These are phyloP conservation scores for Paramecium octaurelia DNA, from an alignment of 73 alveolate genomes.

Conservation along the genomic window DNA sequence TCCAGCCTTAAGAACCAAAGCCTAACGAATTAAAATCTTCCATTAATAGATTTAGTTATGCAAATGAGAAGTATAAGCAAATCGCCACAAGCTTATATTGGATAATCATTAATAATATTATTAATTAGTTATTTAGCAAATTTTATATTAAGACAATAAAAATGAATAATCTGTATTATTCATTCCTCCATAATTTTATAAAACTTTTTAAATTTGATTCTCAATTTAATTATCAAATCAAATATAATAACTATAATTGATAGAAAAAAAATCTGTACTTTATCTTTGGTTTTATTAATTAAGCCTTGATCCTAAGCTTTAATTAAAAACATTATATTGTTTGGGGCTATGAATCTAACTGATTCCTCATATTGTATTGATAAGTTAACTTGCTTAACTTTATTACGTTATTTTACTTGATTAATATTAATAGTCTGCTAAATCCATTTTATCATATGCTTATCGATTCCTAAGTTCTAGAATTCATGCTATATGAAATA, in stretches of 20 bases:
- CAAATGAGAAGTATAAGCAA: not conserved
- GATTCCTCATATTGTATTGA: too few relatives aligned
- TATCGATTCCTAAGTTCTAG: too few relatives aligned
- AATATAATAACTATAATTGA: too few relatives aligned
- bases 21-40: not conserved
- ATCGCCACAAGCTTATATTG: not conserved
- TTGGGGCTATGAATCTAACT: too few relatives aligned
- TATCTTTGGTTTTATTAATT: not conserved
- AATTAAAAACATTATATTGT: too few relatives aligned
- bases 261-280: too few relatives aligned
- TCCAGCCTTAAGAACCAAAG: not conserved
- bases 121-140: not conserved
- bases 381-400: too few relatives aligned
- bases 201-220: not conserved
- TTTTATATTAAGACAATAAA: too few relatives aligned
- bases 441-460: too few relatives aligned
- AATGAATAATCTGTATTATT: not conserved
- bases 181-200: not conserved
- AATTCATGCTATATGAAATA: too few relatives aligned
- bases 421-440: too few relatives aligned
- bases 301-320: not conserved
- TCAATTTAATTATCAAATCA: not conserved
- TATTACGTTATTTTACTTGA: too few relatives aligned
- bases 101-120: not conserved
- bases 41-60: not conserved